Evolutionary conservation across 139 green algal species (phyloP), one percentile per base, ranked within the genome.

Genomic region (Monoraphidium neglectum): DNA sequence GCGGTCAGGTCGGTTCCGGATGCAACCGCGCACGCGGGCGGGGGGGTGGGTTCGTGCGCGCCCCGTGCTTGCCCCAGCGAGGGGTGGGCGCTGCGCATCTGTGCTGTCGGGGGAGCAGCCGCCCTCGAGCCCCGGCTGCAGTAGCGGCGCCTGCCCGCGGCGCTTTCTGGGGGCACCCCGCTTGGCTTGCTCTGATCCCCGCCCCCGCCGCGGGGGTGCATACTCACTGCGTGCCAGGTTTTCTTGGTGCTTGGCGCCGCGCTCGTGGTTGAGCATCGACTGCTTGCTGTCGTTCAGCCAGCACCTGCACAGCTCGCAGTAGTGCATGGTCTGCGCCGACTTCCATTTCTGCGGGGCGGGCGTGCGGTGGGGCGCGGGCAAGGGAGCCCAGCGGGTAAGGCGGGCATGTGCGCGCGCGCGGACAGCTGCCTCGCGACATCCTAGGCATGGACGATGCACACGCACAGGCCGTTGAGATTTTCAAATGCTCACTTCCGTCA

Each of bases 271-370:
- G 16, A 80, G 40, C 4, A 60, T 74, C 13, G 87, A 74, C 10
- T 67, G 63, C 38, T 86, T 86, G 49, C 46, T 89, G 77, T 91
- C 87, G 24, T 87, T 86, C 74, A 91, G 77, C 87, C 87, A 91
- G 38, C 79, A 86, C 51, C 76, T 77, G 80, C 87, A 91, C 60
- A 91, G 56, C 21, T 91, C 87, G 63, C 86, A 89, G 81, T 81
- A 89, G 47, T 87, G 72, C 81, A 87, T 89, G 26, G 80, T 64
- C 43, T 89, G 87, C n/a, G n/a, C n/a, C 76, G 66, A 81, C n/a
- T 83, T 87, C 84, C 84, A 89, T 15, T 51, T 74, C 81, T 89
- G 80, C 57, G 70, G 1, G 5, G 35, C 4, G 10, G 10, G 12
- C 8, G 43, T 8, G 43, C 12, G 43, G 43, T 12, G 43, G 43